These are phyloP conservation scores for Bonia amplexicaulis DNA, from an alignment of 176 grass and related monocot species.

Conservation along the genomic window DNA sequence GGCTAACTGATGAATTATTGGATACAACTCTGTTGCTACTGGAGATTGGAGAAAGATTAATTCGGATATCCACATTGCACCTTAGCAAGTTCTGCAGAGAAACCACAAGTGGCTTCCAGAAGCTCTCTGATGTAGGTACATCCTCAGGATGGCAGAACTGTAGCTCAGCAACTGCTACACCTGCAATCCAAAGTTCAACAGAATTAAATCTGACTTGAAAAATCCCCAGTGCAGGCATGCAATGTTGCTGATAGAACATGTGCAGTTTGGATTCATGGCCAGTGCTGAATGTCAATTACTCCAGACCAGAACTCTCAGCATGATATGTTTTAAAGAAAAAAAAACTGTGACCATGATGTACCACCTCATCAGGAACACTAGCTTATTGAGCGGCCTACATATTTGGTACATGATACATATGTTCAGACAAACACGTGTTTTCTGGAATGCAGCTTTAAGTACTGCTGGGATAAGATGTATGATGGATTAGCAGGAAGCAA, in stretches of 20 bases:
- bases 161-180: constrained; percentile 61
- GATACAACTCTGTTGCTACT: not conserved
- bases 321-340: not conserved
- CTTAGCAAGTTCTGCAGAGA: constrained; percentile 74
- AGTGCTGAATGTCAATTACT: not conserved
- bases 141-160: constrained; percentile 55
- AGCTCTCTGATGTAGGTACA: constrained; percentile 50
- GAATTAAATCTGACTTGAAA: constrained; percentile 2
- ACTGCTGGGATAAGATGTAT: constrained; percentile 12
- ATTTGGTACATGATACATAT: constrained; percentile 2
- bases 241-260: not conserved
- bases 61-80: constrained; percentile 71
- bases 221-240: not conserved
- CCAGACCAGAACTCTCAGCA: not conserved
- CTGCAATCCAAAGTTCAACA: constrained; percentile 30
- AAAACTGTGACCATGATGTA: not conserved
- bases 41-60: constrained; percentile 41
- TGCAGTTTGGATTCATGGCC: not conserved
- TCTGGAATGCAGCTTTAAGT: constrained; percentile 13
- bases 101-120: constrained; percentile 50
- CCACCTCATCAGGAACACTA: not conserved
- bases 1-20: constrained; percentile 41
- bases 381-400: constrained; percentile 1
- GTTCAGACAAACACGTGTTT: constrained; percentile 33
- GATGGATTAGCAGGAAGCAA: constrained; percentile 6